Conservation (phyloP, 2,329 filamentous ascomycete species). For the Colletotrichum abscissum region DNA sequence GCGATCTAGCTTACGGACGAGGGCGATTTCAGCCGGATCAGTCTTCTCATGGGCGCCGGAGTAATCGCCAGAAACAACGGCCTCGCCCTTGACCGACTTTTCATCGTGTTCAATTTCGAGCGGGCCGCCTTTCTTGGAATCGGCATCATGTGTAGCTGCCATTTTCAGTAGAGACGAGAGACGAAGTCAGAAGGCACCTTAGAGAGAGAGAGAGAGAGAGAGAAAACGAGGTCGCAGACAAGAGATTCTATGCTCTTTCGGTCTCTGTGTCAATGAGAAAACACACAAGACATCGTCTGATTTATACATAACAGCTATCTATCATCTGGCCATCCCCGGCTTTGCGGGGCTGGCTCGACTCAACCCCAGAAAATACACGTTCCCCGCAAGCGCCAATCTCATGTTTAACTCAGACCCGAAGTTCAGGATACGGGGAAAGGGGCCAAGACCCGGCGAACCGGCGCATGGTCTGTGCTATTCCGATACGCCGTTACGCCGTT, state of each 20-base stretch:
- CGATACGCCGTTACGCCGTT: slow-evolving; percentile 24
- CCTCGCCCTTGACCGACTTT: slow-evolving; percentile 19
- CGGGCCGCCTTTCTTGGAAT: slow-evolving; percentile 1
- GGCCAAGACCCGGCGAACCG: slow-evolving; percentile 13
- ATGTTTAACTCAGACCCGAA: not conserved
- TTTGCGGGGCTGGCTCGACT: slow-evolving; percentile 13
- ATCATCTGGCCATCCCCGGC: not conserved
- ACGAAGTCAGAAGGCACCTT: not conserved
- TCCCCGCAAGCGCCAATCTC: slow-evolving; percentile 14
- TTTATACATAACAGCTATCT: not conserved
- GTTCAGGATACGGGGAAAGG: not conserved
- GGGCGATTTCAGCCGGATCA: slow-evolving; percentile 39
- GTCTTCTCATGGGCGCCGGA: slow-evolving; percentile 41
- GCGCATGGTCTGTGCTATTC: slow-evolving; percentile 25
- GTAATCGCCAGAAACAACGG: slow-evolving; percentile 16
- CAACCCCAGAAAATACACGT: slow-evolving; percentile 6
- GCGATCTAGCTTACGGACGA: slow-evolving; percentile 40
- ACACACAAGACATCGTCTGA: not conserved
- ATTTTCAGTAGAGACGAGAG: not conserved
- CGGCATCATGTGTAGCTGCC: not conserved
- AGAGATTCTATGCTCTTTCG: not conserved
- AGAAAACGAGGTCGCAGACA: too few species aligned
- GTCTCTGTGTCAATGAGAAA: not conserved
- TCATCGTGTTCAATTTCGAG: slow-evolving; percentile 26
- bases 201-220: not conserved